These are phyloP conservation scores for Penicillium occitanis DNA, from an alignment of 2,329 filamentous ascomycete genomes.

Conservation along the genomic window DNA sequence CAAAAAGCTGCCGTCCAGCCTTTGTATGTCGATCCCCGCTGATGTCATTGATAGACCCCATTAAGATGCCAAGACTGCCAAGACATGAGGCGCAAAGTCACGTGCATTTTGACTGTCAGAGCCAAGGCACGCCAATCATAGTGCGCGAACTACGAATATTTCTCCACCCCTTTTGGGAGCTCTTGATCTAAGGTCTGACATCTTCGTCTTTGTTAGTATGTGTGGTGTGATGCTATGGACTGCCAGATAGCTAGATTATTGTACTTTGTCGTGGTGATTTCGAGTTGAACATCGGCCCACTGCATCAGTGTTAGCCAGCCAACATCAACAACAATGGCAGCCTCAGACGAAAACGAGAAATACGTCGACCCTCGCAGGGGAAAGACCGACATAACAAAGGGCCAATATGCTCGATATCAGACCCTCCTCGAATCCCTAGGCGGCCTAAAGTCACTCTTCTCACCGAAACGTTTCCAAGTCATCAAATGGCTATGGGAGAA, in stretches of 20 bases:
- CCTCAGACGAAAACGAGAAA: constrained; percentile 1
- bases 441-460: background rate
- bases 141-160: background rate
- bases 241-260: background rate
- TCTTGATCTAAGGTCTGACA: background rate
- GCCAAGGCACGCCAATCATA: constrained; percentile 11
- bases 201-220: background rate
- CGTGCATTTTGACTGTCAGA: background rate
- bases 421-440: background rate
- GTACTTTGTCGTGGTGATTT: background rate
- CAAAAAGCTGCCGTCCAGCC: background rate
- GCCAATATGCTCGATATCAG: constrained; percentile 10
- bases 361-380: background rate
- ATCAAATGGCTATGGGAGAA: constrained; percentile 13
- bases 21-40: constrained; percentile 1
- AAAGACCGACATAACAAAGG: constrained; percentile 1
- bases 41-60: background rate
- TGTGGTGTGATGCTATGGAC: background rate
- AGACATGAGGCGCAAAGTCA: constrained; percentile 6
- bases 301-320: background rate
- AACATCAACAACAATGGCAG: background rate
- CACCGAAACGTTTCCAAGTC: background rate
- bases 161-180: background rate
- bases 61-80: background rate
- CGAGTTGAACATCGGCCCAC: background rate